Conservation (phyloP, 1,284 basidiomycete species). For the Pseudozyma tsukubaensis region DNA sequence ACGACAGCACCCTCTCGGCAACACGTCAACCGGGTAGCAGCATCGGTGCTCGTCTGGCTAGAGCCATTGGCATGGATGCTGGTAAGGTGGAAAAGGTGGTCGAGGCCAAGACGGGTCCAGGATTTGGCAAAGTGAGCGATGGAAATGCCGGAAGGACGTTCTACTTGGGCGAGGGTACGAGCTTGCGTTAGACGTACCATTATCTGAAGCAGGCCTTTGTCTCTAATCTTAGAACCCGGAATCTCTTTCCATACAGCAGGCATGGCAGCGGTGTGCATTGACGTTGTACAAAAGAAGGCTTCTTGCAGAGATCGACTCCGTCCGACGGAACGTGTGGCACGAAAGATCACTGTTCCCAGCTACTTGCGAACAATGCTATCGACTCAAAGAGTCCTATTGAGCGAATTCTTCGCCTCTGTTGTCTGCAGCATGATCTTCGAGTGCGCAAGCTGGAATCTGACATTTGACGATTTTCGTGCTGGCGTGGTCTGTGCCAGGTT, state of each 20-base stretch:
- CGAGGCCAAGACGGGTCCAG: conserved; percentile 39
- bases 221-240: too few relatives aligned
- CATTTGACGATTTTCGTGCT: neutral
- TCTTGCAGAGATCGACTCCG: too few relatives aligned
- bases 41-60: conserved; percentile 38
- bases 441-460: neutral
- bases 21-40: conserved; percentile 31
- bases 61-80: conserved; percentile 30
- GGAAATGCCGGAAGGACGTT: conserved; percentile 37
- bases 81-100: conserved; percentile 36
- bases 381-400: too few relatives aligned
- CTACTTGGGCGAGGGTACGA: conserved; percentile 51
- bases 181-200: conserved; percentile 26
- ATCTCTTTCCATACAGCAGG: too few relatives aligned
- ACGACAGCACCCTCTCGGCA: conserved; percentile 7
- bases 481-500: conserved; percentile 1
- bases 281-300: too few relatives aligned
- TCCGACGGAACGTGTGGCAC: too few relatives aligned
- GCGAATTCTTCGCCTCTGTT: too few relatives aligned
- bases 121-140: conserved; percentile 36
- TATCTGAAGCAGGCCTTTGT: neutral
- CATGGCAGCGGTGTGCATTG: too few relatives aligned
- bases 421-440: too few relatives aligned
- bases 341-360: too few relatives aligned
- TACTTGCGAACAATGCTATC: too few relatives aligned